Base-by-base conservation (phyloP, 2,329 filamentous ascomycete species). In the Pleoardoris graminearum region DNA sequence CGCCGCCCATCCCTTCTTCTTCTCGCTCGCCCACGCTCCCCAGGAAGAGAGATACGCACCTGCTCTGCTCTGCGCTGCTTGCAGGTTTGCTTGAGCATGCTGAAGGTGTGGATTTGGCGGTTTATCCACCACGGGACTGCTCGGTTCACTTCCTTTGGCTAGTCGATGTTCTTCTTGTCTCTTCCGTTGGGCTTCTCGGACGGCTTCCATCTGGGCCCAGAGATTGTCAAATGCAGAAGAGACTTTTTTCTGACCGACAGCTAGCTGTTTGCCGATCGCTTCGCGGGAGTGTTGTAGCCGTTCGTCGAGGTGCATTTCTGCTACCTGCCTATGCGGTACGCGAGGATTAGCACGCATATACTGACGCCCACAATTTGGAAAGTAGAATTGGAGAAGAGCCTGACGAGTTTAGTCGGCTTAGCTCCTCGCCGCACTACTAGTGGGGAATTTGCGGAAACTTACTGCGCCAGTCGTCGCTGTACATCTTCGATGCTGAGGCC, bases 401-500 rank as follows among this genome's bases (percentile, higher is more conserved):
- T 71, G 65, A 50, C 51, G 51, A 37, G 38, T 54, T 70, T 68
- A 70, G 65, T 67, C 49, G 63, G 54, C 39, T 54, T 46, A 41
- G 54, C 27, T 29, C 25, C 27, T 32, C 41, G 11, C 17, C n/a
- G 8, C n/a, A 36, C 45, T 41, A 58, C 8, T 38, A 41, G 32
- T 38, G 42, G 53, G 54, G 57, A 54, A 54, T 58, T 16, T 51
- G 46, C 39, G 22, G 36, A 2, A 19, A 69, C 69, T 57, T 69
- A 73, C 71, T 95, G 89, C 30, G 91, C 86, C 29, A 99, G 82
- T 21, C 94, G 84, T 45, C 94, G 84, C 70, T 97, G 93, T 11
- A 99, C 88, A 70, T 99, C 94, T 61, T 97, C 94, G 57, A 99
- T 91, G 1, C 88, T 92, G 17, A 99, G 80, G 0, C 91, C 93